Evolutionary conservation across 352 stramenopile species (phyloP).

Genomic region (Phytophthora podocarpi): DNA sequence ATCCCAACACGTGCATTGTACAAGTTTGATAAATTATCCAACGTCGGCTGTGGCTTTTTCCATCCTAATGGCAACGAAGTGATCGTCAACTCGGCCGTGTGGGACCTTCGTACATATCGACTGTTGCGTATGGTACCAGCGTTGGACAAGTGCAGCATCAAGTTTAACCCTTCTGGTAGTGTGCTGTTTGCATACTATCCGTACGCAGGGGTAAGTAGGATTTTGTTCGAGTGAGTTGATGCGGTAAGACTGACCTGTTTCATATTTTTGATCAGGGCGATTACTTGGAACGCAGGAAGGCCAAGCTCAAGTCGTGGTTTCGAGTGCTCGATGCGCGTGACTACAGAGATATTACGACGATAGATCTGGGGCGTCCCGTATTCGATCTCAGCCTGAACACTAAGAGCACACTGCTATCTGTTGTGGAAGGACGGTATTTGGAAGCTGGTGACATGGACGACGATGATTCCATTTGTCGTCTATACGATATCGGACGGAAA

Average conservation of each 20-base stretch:
- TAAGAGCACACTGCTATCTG: constrained; percentile 69
- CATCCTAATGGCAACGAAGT: constrained; percentile 90
- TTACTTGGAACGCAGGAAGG: constrained; percentile 57
- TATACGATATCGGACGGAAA: constrained; percentile 90
- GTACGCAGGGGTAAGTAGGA: constrained; percentile 57
- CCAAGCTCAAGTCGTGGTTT: constrained; percentile 85
- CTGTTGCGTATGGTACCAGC: constrained; percentile 86
- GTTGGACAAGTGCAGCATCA: constrained; percentile 84
- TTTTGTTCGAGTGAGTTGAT: neutral
- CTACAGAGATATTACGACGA: constrained; percentile 85
- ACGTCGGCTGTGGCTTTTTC: constrained; percentile 83
- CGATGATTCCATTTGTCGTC: constrained; percentile 80
- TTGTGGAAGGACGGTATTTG: constrained; percentile 78
- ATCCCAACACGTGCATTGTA: constrained; percentile 76
- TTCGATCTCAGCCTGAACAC: constrained; percentile 74
- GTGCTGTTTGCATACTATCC: constrained; percentile 88
- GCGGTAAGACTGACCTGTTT: constrained; percentile 1
- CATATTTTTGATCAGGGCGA: constrained; percentile 44
- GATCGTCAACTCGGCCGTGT: constrained; percentile 90
- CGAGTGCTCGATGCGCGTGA: constrained; percentile 82
- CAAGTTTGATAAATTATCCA: constrained; percentile 91
- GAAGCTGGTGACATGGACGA: constrained; percentile 60
- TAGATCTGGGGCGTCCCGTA: constrained; percentile 79
- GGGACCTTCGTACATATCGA: constrained; percentile 87
- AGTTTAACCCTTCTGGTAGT: constrained; percentile 70